These are phyloP conservation scores for Bryum argenteum DNA, from an alignment of 225 moss, liverwort and hornwort genomes.

Conservation along the genomic window DNA sequence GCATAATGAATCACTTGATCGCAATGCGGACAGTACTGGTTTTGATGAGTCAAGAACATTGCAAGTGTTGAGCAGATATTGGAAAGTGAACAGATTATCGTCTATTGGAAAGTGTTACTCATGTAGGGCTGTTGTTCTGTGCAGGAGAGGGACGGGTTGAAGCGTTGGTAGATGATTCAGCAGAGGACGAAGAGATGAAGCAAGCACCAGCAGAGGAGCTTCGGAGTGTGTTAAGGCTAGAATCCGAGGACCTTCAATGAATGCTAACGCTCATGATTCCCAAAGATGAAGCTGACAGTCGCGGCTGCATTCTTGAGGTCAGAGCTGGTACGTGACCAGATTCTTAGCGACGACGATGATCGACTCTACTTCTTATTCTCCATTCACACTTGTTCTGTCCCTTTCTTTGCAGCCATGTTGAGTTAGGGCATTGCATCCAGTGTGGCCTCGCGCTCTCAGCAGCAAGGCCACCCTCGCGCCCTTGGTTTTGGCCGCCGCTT, in stretches of 20 bases:
- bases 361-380: background rate
- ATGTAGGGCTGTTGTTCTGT: background rate
- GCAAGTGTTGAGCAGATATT: background rate
- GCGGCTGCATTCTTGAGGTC: conserved; percentile 97
- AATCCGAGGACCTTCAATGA: conserved; percentile 74
- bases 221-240: conserved; percentile 59
- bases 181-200: conserved; percentile 87
- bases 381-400: background rate
- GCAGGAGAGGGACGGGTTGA: conserved; percentile 82
- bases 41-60: background rate
- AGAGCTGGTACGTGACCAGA: conserved; percentile 74
- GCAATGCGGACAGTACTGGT: too few species aligned
- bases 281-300: conserved; percentile 86
- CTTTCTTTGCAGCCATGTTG: conserved; percentile 17
- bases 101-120: background rate
- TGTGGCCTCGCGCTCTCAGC: conserved; percentile 38
- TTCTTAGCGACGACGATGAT: conserved; percentile 22
- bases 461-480: conserved; percentile 43
- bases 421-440: background rate
- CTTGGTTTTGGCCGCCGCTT: conserved; percentile 44
- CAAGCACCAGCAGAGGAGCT: conserved; percentile 74
- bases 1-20: too few species aligned
- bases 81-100: background rate
- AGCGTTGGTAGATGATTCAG: conserved; percentile 64
- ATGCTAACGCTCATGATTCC: conserved; percentile 86